phyloP scores from a whole-genome alignment of 208 protist species.

The Acanthamoeba triangularis region DNA sequence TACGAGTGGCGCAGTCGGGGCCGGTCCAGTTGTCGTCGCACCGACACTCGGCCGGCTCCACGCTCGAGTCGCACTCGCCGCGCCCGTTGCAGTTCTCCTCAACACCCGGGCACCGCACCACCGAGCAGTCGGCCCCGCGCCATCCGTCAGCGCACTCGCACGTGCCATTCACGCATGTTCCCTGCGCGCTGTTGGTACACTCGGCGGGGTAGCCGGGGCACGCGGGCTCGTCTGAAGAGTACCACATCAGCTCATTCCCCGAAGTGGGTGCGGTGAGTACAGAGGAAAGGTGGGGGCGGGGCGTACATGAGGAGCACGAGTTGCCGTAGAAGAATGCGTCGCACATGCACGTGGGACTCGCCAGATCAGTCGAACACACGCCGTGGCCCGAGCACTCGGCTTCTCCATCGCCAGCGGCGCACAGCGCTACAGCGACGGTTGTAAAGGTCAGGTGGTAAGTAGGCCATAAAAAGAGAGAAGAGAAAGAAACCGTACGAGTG shows the following conservation, averaged over 20 bases:
- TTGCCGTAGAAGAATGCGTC: conserved; percentile 14
- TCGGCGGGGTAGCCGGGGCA: neutral
- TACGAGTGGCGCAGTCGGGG: conserved; percentile 4
- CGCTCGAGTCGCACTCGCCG: neutral
- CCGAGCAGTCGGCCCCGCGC: conserved; percentile 16
- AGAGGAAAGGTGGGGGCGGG: neutral
- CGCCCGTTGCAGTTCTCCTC: conserved; percentile 57
- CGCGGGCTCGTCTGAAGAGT: neutral
- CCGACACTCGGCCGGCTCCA: neutral
- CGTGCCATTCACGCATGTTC: neutral
- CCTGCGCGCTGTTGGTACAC: neutral
- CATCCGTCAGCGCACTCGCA: neutral
- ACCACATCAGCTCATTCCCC: too few species aligned
- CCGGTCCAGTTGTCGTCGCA: conserved; percentile 1
- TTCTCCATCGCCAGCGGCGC: neutral
- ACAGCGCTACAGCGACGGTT: neutral
- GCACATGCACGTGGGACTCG: neutral
- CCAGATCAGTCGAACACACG: neutral
- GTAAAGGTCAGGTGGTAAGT: too few species aligned
- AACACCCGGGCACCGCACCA: neutral
- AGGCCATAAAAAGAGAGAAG: too few species aligned
- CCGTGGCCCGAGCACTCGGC: neutral
- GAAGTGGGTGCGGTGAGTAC: too few species aligned
- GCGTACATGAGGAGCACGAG: neutral
- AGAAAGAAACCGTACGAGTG: too few species aligned